phyloP scores from a whole-genome alignment of 495 filamentous ascomycete species.

The Penicillium nucicola region DNA sequence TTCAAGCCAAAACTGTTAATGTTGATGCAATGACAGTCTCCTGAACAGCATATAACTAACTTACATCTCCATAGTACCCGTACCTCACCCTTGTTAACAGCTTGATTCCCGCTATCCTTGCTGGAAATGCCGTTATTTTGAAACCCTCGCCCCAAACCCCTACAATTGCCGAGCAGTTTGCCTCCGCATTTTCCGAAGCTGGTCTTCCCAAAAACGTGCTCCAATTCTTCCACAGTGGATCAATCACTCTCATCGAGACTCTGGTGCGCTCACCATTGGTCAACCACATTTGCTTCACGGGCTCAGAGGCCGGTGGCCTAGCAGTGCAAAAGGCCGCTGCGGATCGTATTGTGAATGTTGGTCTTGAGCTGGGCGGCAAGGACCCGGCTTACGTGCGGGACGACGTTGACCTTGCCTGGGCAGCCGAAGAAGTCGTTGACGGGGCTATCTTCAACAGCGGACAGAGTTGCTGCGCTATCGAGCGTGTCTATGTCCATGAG shows the following conservation, averaged over 20 bases:
- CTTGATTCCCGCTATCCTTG: conserved; percentile 79
- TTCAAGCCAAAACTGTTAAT: background rate
- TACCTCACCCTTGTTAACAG: conserved; percentile 91
- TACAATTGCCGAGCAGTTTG: conserved; percentile 78
- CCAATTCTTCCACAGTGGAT: conserved; percentile 87
- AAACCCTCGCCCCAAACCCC: conserved; percentile 95
- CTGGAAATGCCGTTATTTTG: conserved; percentile 84
- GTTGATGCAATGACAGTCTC: conserved; percentile 2
- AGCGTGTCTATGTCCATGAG: conserved; percentile 83
- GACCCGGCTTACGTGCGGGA: conserved; percentile 85
- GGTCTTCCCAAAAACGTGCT: conserved; percentile 78
- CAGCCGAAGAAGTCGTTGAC: conserved; percentile 87
- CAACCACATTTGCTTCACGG: conserved; percentile 81
- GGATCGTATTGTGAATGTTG: conserved; percentile 76
- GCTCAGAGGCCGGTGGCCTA: conserved; percentile 84
- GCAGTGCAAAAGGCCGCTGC: conserved; percentile 80
- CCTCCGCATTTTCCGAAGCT: conserved; percentile 69
- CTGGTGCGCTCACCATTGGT: conserved; percentile 72
- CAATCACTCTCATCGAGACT: conserved; percentile 63
- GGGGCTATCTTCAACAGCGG: conserved; percentile 92
- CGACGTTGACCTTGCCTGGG: conserved; percentile 87
- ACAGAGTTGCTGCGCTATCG: conserved; percentile 88
- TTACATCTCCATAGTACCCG: conserved; percentile 65
- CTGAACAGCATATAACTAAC: background rate
- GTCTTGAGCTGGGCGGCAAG: conserved; percentile 88